phyloP scores from a whole-genome alignment of 2,329 filamentous ascomycete genomes.

The Colletotrichum melonis region DNA sequence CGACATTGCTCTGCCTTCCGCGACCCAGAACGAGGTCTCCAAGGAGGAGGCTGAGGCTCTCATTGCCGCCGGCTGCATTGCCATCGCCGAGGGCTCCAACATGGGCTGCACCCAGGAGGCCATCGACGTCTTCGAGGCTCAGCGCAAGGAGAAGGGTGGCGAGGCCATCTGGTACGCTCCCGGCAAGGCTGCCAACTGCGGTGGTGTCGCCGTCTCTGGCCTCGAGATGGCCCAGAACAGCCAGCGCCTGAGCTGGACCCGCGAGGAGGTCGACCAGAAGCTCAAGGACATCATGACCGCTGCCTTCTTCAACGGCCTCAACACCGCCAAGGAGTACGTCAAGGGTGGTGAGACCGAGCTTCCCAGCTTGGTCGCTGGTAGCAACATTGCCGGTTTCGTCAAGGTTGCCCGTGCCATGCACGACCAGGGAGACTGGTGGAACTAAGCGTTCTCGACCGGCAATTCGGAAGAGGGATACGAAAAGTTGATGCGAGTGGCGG shows the following conservation, averaged over 20 bases:
- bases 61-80: constrained; percentile 79
- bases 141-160: constrained; percentile 75
- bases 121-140: constrained; percentile 90
- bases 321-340: constrained; percentile 91
- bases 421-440: constrained; percentile 96
- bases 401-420: constrained; percentile 96
- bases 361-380: constrained; percentile 90
- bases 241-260: constrained; percentile 84
- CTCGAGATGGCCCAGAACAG: constrained; percentile 99
- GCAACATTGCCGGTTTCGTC: constrained; percentile 97
- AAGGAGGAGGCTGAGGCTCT: constrained; percentile 89
- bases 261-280: constrained; percentile 90
- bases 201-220: constrained; percentile 96
- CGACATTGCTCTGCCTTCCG: constrained; percentile 91
- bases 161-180: constrained; percentile 93
- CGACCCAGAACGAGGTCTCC: constrained; percentile 97
- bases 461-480: neutral
- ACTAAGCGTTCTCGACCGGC: constrained; percentile 22
- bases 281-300: constrained; percentile 95
- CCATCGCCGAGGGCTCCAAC: constrained; percentile 97
- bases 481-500: neutral
- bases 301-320: constrained; percentile 89
- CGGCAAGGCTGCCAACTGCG: constrained; percentile 96
- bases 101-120: constrained; percentile 98
- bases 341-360: constrained; percentile 82